phyloP scores from a whole-genome alignment of 2,329 filamentous ascomycete species.

The Curvularia spicifera region DNA sequence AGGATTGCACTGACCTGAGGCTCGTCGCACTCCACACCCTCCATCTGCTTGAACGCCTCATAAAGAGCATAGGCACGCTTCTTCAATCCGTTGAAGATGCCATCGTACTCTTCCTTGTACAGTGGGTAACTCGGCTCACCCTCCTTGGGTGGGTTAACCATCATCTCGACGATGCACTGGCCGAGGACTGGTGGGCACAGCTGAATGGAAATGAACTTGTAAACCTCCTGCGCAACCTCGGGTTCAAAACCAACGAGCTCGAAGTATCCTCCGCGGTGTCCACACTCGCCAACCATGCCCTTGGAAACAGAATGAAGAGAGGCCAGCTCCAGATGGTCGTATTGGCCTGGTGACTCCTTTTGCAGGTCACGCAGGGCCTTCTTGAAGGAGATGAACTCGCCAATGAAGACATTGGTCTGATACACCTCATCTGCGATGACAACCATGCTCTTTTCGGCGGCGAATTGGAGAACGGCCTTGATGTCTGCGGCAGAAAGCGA shows the following conservation, averaged over 20 bases:
- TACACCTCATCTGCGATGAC: constrained; percentile 97
- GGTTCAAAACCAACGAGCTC: constrained; percentile 90
- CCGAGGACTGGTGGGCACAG: constrained; percentile 94
- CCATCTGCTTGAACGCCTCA: constrained; percentile 91
- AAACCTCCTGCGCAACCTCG: constrained; percentile 88
- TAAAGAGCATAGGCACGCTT: constrained; percentile 84
- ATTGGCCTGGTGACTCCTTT: constrained; percentile 69
- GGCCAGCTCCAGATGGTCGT: constrained; percentile 84
- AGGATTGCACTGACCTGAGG: constrained; percentile 64
- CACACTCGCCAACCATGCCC: constrained; percentile 98
- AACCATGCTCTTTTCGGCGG: constrained; percentile 82
- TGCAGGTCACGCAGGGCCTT: constrained; percentile 82
- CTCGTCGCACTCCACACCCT: constrained; percentile 87
- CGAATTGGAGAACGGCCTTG: constrained; percentile 83
- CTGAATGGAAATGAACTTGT: constrained; percentile 98
- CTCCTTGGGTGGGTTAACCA: constrained; percentile 90
- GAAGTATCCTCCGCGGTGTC: constrained; percentile 96
- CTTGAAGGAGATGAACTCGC: constrained; percentile 96
- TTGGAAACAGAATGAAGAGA: constrained; percentile 95
- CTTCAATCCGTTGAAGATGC: constrained; percentile 78
- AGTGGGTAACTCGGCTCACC: constrained; percentile 84
- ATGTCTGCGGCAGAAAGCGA: constrained; percentile 81
- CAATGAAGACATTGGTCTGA: constrained; percentile 97
- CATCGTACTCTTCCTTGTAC: constrained; percentile 84
- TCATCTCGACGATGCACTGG: constrained; percentile 94